These are phyloP conservation scores for Aciculosporium take DNA, from an alignment of 2,329 filamentous ascomycete species.

Conservation along the genomic window DNA sequence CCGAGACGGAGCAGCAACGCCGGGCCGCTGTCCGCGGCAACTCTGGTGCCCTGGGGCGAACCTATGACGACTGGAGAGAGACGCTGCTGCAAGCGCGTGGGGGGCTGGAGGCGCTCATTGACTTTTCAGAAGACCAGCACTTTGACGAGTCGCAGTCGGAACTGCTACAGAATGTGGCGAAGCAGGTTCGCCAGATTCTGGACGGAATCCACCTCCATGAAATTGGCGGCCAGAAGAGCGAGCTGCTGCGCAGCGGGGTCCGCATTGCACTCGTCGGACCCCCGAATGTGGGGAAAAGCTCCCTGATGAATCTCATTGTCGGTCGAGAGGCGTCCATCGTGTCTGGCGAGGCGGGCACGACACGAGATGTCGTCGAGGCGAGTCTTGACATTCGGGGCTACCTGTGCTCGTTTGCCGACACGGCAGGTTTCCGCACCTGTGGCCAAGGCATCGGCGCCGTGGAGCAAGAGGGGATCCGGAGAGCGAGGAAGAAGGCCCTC, in stretches of 20 bases:
- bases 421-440: conserved; percentile 65
- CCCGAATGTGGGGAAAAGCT: conserved; percentile 92
- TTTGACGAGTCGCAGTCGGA: conserved; percentile 75
- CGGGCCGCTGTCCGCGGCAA: conserved; percentile 70
- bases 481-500: conserved; percentile 66
- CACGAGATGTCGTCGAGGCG: conserved; percentile 84
- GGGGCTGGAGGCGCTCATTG: conserved; percentile 88
- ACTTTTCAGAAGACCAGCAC: conserved; percentile 95
- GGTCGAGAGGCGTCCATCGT: conserved; percentile 93
- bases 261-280: conserved; percentile 75
- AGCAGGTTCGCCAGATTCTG: conserved; percentile 47
- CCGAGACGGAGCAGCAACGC: conserved; percentile 85
- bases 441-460: conserved; percentile 47
- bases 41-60: conserved; percentile 51
- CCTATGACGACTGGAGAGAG: conserved; percentile 73
- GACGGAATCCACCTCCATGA: conserved; percentile 54
- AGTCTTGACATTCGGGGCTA: conserved; percentile 80
- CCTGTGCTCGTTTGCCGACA: conserved; percentile 88
- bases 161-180: conserved; percentile 54
- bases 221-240: conserved; percentile 63
- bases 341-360: conserved; percentile 83
- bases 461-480: conserved; percentile 79
- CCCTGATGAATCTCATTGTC: conserved; percentile 76
- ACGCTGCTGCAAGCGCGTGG: conserved; percentile 68
- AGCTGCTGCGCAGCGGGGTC: conserved; percentile 75